A percentile compares a stretch with the other conserved stretches of the same genome.
These are phyloP conservation scores for Stentor coeruleus DNA, from an alignment of 73 alveolate species.

Conservation along the genomic window DNA sequence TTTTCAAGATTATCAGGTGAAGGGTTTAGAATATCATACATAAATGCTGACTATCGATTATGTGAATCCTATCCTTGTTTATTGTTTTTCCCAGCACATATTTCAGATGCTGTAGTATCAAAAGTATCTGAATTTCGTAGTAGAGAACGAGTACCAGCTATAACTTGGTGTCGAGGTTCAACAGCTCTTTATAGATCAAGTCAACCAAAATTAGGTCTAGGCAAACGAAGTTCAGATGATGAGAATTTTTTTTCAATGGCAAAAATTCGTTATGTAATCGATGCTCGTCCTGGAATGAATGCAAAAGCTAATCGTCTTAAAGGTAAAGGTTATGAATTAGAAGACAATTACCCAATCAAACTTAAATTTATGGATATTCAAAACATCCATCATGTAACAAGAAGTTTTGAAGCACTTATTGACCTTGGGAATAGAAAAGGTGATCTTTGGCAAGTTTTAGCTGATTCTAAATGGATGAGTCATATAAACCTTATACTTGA, in stretches of 20 bases:
- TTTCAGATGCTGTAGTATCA: constrained; percentile 47
- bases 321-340: constrained; percentile 82
- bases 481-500: constrained; percentile 57
- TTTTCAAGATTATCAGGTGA: not conserved
- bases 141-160: constrained; percentile 69
- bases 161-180: constrained; percentile 61
- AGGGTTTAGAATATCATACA: not conserved
- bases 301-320: constrained; percentile 78
- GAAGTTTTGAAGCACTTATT: constrained; percentile 53
- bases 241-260: constrained; percentile 32
- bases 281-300: constrained; percentile 78
- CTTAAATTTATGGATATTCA: constrained; percentile 74
- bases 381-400: constrained; percentile 87
- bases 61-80: constrained; percentile 71
- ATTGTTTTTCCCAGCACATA: constrained; percentile 56
- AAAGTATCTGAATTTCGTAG: constrained; percentile 59
- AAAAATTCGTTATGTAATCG: constrained; percentile 40
- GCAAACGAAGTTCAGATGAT: constrained; percentile 55
- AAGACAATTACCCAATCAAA: constrained; percentile 50
- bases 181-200: constrained; percentile 37
- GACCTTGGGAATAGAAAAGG: constrained; percentile 57
- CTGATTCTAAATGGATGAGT: constrained; percentile 73
- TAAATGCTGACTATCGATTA: constrained; percentile 35
- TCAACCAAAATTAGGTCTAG: constrained; percentile 33
- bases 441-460: constrained; percentile 36